Conservation (phyloP, 2,329 filamentous ascomycete species). For the Stromatinia cepivora region DNA sequence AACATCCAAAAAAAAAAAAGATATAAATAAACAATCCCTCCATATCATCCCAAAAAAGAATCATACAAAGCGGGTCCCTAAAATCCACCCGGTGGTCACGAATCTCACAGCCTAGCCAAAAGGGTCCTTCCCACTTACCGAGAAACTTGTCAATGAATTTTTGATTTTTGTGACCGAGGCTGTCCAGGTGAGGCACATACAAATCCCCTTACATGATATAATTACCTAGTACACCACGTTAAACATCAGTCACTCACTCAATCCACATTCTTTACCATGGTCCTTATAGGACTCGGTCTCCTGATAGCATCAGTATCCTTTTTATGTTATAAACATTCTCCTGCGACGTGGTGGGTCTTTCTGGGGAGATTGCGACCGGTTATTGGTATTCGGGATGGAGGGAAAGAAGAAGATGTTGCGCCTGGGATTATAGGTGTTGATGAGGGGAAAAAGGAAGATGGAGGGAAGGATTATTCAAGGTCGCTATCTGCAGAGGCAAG, state of each 20-base stretch:
- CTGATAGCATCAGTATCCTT: slow-evolving; percentile 61
- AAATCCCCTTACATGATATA: neutral
- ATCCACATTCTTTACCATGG: neutral
- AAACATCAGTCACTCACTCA: neutral
- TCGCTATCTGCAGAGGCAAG: neutral
- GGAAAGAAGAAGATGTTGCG: slow-evolving; percentile 23
- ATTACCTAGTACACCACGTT: neutral
- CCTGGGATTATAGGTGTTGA: slow-evolving; percentile 19
- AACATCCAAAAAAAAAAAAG: neutral
- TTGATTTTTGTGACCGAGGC: neutral
- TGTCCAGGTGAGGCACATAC: neutral
- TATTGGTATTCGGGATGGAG: slow-evolving; percentile 15
- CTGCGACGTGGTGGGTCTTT: slow-evolving; percentile 48
- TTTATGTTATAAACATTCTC: slow-evolving; percentile 54
- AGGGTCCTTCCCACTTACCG: slow-evolving; percentile 48
- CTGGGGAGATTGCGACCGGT: slow-evolving; percentile 39
- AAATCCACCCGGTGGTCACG: neutral
- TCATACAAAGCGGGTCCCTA: neutral
- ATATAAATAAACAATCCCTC: neutral
- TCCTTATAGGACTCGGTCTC: slow-evolving; percentile 57
- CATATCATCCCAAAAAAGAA: neutral
- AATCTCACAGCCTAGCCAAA: neutral
- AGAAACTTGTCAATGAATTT: neutral
- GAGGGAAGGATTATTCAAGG: neutral
- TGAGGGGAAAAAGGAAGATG: neutral